phyloP scores from a whole-genome alignment of 768 basidiomycete genomes.

The Auricularia cornea region DNA sequence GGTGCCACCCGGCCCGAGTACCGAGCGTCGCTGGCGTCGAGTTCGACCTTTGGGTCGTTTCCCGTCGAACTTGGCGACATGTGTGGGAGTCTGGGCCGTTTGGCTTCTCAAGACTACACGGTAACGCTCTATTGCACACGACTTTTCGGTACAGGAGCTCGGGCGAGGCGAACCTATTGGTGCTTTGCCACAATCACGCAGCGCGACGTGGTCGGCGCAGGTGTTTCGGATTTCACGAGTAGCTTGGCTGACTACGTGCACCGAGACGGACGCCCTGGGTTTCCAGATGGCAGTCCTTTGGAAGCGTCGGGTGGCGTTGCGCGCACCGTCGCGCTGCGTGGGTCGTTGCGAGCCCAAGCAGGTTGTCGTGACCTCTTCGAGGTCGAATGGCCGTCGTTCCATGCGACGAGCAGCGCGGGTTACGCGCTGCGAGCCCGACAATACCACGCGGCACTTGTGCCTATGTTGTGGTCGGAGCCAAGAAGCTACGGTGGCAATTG shows the following conservation, averaged over 20 bases:
- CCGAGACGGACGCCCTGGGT: no score
- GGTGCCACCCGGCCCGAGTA: neutral
- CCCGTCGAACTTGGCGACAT: neutral
- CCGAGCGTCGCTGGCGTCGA: neutral
- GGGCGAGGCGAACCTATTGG: no score
- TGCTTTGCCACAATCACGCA: neutral
- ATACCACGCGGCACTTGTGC: neutral
- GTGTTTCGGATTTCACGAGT: neutral
- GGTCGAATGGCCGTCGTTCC: neutral
- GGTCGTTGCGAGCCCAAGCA: neutral
- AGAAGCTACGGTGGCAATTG: neutral
- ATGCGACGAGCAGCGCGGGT: neutral
- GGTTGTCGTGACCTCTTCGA: neutral
- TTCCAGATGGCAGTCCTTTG: neutral
- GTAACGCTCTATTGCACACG: no score
- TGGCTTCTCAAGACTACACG: no score
- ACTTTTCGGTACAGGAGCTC: no score
- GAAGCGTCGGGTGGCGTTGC: neutral
- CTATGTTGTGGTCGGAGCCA: neutral
- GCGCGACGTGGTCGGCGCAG: neutral
- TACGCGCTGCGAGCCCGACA: neutral
- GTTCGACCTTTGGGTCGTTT: neutral
- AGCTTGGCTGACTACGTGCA: no score
- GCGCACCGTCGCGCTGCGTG: neutral
- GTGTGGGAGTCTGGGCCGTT: no score